Conservation (phyloP, 331 rosid species). For the Rosa hybrid region DNA sequence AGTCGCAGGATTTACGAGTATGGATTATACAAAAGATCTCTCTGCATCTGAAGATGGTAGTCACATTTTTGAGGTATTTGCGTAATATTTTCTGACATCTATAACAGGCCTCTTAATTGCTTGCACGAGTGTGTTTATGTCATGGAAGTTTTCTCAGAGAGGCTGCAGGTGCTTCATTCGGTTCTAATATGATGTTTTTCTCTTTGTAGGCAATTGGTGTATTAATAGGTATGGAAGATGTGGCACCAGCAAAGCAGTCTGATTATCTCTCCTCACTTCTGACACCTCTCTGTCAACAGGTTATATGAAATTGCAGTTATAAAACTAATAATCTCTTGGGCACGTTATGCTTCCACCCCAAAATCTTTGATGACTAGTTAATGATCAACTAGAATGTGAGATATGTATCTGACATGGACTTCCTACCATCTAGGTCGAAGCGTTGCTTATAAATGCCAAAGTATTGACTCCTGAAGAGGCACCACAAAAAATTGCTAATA, state of each 20-base stretch:
- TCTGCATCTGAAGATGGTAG: conserved; percentile 90
- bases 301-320: conserved; percentile 27
- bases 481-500: conserved; percentile 57
- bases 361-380: background rate
- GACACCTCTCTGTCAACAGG: conserved; percentile 93
- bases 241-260: conserved; percentile 73
- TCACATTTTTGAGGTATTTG: conserved; percentile 89
- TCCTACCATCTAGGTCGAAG: conserved; percentile 65
- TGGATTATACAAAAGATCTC: conserved; percentile 59
- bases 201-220: conserved; percentile 87
- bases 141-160: conserved; percentile 6
- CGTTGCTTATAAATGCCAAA: conserved; percentile 62
- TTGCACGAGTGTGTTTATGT: conserved; percentile 5
- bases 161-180: conserved; percentile 1
- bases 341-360: conserved; percentile 12
- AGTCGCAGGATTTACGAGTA: conserved; percentile 66
- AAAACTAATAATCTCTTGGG: conserved; percentile 20
- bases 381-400: conserved; percentile 14
- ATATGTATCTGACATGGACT: conserved; percentile 18
- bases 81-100: background rate
- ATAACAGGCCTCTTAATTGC: conserved; percentile 10
- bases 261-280: conserved; percentile 91
- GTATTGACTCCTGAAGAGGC: conserved; percentile 62
- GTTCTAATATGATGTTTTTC: conserved; percentile 24
- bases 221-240: conserved; percentile 94